Evolutionary conservation across 129 eudicot species (phyloP).

Genomic region (Flaveria bidentis): DNA sequence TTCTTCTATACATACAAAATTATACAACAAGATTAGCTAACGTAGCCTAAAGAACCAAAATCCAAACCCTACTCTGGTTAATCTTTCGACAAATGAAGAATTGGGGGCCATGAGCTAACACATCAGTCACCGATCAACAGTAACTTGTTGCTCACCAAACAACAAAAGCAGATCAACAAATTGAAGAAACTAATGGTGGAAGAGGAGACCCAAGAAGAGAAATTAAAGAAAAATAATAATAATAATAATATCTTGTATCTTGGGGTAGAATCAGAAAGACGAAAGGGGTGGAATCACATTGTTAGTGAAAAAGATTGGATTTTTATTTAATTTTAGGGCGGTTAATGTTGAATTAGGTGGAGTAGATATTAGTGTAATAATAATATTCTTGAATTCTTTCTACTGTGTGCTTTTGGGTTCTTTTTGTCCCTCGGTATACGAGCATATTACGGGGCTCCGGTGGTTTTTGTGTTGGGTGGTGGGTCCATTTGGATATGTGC

Average conservation of each 20-base stretch:
- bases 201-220: constrained; percentile 36
- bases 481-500: not conserved
- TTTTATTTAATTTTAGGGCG: constrained; percentile 22
- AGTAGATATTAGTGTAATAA: constrained; percentile 21
- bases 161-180: constrained; percentile 77
- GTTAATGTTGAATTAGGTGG: constrained; percentile 46
- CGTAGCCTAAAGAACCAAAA: not conserved
- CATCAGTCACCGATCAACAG: constrained; percentile 51
- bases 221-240: constrained; percentile 9
- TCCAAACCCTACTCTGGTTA: constrained; percentile 17
- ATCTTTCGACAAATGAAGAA: constrained; percentile 24
- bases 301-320: constrained; percentile 28
- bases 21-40: not conserved
- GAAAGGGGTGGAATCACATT: constrained; percentile 33
- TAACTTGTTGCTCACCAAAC: constrained; percentile 26
- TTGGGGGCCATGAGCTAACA: constrained; percentile 39
- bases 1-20: constrained; percentile 24
- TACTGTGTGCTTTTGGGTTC: constrained; percentile 1
- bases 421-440: constrained; percentile 20
- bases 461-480: constrained; percentile 28
- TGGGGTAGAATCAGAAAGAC: not conserved
- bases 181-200: constrained; percentile 60
- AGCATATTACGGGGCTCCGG: constrained; percentile 35
- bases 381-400: constrained; percentile 17
- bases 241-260: not conserved